Base-by-base conservation (phyloP, 1,284 basidiomycete genomes). In the Crepidotus sp. region DNA sequence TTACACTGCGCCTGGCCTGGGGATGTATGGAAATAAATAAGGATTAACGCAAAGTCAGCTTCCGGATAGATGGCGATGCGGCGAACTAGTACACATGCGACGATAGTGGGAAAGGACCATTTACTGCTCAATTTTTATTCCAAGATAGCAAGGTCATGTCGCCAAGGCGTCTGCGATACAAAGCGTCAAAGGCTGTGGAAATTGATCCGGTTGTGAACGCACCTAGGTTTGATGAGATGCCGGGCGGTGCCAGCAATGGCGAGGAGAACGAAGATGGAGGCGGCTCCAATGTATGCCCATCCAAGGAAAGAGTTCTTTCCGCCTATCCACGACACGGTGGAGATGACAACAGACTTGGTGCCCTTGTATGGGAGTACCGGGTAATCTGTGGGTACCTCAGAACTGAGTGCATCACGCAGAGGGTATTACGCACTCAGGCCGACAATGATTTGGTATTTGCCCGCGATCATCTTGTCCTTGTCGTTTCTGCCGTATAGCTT, bases 271-370 rank as follows among this genome's bases (percentile, higher is more conserved):
- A 96, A 96, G 14, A 98, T 69, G 8, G 74, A 80, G 1, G 93
- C 85, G 0, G 92, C 81, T 14, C 83, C 93, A 42, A 99, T 85
- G 60, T 98, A 98, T 3, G 93, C 88, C 82, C 93, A 93, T 6
- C 96, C 96, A 18, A 99, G 73, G 80, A 98, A 98, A 0, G 92
- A 82, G 58, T 95, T 95, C 67, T 95, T 93, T 21, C 96, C 96
- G 15, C 96, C 96, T 57, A 97, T 90, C 92, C 95, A 98, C 1
- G 93, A 90, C 3, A 95, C 90, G 0, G 95, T 98, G 37, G 91
- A 93, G 54, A 99, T 88, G 22, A 98, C 92, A 46, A 99, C 76
- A 0, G 91, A 92, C 66, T 99, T 99, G 9, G 94, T 98, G 33
- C 96, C 96, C 46, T 82, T 80, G 67, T 91, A 99, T 38, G 83